Conservation (phyloP, 371 early-diverging fungal species). For the Apophysomyces ossiformis region DNA sequence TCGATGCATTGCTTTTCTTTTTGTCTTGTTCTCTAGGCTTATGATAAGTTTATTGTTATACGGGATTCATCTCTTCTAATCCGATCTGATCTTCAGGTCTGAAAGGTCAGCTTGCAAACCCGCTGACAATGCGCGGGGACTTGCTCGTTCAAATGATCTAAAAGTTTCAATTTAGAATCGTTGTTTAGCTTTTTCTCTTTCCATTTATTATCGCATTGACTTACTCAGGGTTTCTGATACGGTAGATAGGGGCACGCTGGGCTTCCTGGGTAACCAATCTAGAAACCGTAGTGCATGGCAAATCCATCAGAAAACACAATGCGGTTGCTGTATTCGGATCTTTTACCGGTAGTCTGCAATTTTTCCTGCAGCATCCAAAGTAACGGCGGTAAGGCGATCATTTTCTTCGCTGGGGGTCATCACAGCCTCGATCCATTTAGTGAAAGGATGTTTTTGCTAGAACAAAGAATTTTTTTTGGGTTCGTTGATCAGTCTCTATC, state of each 20-base stretch:
- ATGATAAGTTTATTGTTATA: not conserved
- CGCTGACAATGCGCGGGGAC: constrained; percentile 43
- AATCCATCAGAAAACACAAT: not conserved
- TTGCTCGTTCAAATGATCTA: constrained; percentile 50
- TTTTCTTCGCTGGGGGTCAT: constrained; percentile 45
- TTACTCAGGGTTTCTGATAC: constrained; percentile 58
- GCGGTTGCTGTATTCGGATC: not conserved
- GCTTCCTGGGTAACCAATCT: constrained; percentile 52
- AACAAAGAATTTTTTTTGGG: not conserved
- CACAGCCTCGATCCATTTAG: constrained; percentile 48
- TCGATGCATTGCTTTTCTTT: too few species aligned
- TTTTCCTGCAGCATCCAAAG: constrained; percentile 35
- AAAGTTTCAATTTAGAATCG: not conserved
- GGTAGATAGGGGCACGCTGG: constrained; percentile 50
- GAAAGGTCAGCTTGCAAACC: constrained; percentile 49
- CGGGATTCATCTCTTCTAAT: constrained; percentile 29
- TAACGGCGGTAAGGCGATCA: constrained; percentile 32
- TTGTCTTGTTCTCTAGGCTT: constrained; percentile 2
- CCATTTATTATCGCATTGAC: not conserved
- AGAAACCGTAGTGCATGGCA: not conserved
- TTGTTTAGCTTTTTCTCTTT: not conserved
- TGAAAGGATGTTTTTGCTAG: constrained; percentile 53
- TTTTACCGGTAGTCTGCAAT: constrained; percentile 49
- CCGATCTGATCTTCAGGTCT: constrained; percentile 46
- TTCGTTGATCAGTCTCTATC: too few species aligned